phyloP scores from a whole-genome alignment of 2,329 filamentous ascomycete genomes.

The Epichloe festucae region DNA sequence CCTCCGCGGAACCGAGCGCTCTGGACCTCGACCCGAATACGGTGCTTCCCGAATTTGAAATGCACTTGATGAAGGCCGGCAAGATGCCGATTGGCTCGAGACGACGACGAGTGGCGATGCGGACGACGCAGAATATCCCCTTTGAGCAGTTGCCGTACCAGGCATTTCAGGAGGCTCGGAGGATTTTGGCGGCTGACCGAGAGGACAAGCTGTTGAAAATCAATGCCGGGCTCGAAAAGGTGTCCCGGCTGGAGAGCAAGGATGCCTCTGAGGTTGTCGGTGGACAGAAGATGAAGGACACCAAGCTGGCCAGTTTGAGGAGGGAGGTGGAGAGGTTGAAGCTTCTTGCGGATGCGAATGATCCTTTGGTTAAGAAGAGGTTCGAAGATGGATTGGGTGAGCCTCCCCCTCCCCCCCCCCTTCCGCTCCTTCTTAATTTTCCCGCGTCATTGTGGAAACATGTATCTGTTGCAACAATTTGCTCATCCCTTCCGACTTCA shows the following conservation, averaged over 20 bases:
- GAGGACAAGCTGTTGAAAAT: conserved; percentile 70
- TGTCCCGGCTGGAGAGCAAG: conserved; percentile 51
- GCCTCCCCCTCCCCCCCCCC: too few species aligned
- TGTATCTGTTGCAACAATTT: neutral
- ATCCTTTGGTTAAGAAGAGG: conserved; percentile 80
- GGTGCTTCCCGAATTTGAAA: conserved; percentile 41
- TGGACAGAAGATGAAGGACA: conserved; percentile 52
- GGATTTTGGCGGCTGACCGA: conserved; percentile 67
- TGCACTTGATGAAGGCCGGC: conserved; percentile 59
- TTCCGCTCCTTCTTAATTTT: neutral
- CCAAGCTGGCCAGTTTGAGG: conserved; percentile 55
- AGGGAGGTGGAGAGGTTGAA: conserved; percentile 66
- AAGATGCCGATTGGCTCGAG: conserved; percentile 69
- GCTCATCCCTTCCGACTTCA: conserved; percentile 22
- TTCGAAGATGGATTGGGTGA: conserved; percentile 86
- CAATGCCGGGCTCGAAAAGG: conserved; percentile 49
- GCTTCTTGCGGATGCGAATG: conserved; percentile 87
- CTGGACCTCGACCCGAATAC: conserved; percentile 50
- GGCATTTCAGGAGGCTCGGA: conserved; percentile 92
- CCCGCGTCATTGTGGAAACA: too few species aligned
- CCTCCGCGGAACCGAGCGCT: conserved; percentile 18
- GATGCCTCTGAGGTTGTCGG: conserved; percentile 44
- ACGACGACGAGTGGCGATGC: conserved; percentile 64
- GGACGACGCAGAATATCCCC: conserved; percentile 52
- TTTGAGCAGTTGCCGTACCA: conserved; percentile 95